These are phyloP conservation scores for Sugiyamaella novakii DNA, from an alignment of 1,139 yeast genomes.

Conservation along the genomic window DNA sequence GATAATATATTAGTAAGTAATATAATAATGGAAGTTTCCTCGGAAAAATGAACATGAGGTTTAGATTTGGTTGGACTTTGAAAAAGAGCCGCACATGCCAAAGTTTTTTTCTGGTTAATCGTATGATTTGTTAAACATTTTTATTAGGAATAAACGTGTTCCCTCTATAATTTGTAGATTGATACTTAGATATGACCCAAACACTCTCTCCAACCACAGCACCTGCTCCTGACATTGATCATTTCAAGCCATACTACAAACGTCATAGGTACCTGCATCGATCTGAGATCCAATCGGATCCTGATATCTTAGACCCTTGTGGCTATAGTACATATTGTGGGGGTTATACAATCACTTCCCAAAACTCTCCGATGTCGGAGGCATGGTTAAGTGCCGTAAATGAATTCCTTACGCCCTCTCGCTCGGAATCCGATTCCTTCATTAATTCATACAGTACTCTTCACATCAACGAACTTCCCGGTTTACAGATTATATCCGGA, in stretches of 20 bases:
- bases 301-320: conserved; percentile 22
- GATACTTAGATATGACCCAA: too few relatives aligned
- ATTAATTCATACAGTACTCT: conserved; percentile 4
- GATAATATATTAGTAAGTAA: too few relatives aligned
- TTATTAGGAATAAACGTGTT: too few relatives aligned
- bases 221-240: conserved; percentile 11
- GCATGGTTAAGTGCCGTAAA: conserved; percentile 3
- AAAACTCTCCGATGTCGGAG: conserved; percentile 1
- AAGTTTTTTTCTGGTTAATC: too few relatives aligned
- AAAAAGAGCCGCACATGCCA: too few relatives aligned
- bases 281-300: conserved; percentile 19
- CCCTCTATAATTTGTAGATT: too few relatives aligned
- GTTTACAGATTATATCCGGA: conserved; percentile 38
- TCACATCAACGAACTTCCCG: conserved; percentile 40
- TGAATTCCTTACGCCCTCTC: background rate
- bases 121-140: too few relatives aligned
- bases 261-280: conserved; percentile 33
- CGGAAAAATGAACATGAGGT: too few relatives aligned
- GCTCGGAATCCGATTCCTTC: background rate
- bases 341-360: conserved; percentile 14
- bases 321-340: conserved; percentile 16
- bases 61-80: too few relatives aligned
- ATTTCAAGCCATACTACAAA: conserved; percentile 44
- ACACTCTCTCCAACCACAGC: too few relatives aligned
- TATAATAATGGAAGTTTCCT: too few relatives aligned